Evolutionary conservation across 2,329 filamentous ascomycete species (phyloP).

Genomic region (Scedosporium boydii): DNA sequence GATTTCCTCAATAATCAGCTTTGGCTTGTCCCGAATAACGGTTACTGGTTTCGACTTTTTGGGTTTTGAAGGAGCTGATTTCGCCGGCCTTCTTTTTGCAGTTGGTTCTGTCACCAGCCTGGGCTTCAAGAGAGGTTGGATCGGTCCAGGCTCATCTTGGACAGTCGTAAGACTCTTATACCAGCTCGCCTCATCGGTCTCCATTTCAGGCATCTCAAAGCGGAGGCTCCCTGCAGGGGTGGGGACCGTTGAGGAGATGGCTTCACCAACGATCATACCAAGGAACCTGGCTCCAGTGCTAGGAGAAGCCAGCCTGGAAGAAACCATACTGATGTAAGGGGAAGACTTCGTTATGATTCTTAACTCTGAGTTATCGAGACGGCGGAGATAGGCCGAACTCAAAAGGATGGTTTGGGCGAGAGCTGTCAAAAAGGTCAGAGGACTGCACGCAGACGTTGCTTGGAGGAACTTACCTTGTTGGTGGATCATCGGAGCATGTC

Average conservation of each 20-base stretch:
- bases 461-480: conserved; percentile 61
- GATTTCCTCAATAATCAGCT: conserved; percentile 56
- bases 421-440: neutral
- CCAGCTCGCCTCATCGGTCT: conserved; percentile 62
- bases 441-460: neutral
- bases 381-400: conserved; percentile 64
- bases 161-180: conserved; percentile 59
- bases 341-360: conserved; percentile 61
- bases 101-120: conserved; percentile 9
- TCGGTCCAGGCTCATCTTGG: conserved; percentile 52
- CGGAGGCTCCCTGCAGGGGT: conserved; percentile 65
- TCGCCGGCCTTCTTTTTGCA: conserved; percentile 7
- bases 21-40: conserved; percentile 21
- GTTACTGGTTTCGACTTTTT: conserved; percentile 20
- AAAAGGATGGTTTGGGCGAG: conserved; percentile 64
- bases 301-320: conserved; percentile 72
- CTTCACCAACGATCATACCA: conserved; percentile 79
- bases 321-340: conserved; percentile 67
- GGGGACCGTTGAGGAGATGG: conserved; percentile 52
- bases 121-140: conserved; percentile 37
- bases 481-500: conserved; percentile 71
- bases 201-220: conserved; percentile 75
- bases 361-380: conserved; percentile 55
- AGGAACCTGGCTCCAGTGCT: conserved; percentile 69
- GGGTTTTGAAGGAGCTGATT: conserved; percentile 13